phyloP scores from a whole-genome alignment of 305 asterid species.

The Rubia peregrina region DNA sequence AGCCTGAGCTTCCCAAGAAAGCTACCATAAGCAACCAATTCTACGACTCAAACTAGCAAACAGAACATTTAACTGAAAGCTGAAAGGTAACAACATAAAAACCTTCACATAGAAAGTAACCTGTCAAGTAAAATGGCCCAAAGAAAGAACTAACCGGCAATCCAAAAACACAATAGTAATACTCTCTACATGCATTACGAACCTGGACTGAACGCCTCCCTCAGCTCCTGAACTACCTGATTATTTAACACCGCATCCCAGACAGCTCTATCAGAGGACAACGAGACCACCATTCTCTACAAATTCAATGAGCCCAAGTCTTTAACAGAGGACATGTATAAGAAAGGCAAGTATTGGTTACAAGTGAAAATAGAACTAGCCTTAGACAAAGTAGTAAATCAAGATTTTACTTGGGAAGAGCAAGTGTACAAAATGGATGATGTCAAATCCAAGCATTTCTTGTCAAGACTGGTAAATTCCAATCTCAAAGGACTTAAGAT shows the following conservation, averaged over 20 bases:
- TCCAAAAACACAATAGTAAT: background rate
- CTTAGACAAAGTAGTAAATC: background rate
- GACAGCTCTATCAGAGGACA: slow-evolving; percentile 70
- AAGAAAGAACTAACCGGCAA: background rate
- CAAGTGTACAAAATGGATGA: background rate
- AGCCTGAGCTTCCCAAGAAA: slow-evolving; percentile 15
- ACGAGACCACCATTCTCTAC: slow-evolving; percentile 62
- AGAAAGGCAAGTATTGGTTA: background rate
- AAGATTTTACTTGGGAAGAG: background rate
- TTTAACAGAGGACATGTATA: background rate
- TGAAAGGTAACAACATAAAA: no score
- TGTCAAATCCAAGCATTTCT: background rate
- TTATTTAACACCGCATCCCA: slow-evolving; percentile 86
- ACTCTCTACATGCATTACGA: slow-evolving; percentile 8
- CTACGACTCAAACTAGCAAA: no score
- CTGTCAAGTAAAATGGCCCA: background rate
- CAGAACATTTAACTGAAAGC: no score
- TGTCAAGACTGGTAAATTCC: background rate
- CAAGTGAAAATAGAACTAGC: background rate
- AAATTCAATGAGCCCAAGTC: slow-evolving; percentile 3
- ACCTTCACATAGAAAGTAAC: background rate
- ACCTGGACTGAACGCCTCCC: slow-evolving; percentile 48
- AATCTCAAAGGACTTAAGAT: background rate
- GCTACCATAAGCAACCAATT: background rate
- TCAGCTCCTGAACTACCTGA: slow-evolving; percentile 60